Base-by-base conservation (phyloP, 1,284 basidiomycete genomes). In the Malassezia arunalokei region DNA sequence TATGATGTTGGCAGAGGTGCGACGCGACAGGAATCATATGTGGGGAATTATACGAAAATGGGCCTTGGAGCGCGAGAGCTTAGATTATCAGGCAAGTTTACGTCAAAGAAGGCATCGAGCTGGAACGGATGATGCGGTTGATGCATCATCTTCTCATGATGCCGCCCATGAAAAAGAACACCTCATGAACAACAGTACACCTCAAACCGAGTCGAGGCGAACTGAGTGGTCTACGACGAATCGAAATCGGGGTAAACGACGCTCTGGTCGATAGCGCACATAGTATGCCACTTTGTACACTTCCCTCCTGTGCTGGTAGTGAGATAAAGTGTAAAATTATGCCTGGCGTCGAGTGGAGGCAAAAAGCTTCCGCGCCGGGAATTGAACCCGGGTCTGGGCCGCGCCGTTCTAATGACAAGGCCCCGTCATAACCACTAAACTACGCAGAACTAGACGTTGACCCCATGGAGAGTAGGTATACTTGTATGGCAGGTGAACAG, bases 311-410 rank as follows among this genome's bases (percentile, higher is more conserved):
- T 15, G 33, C n/a, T n/a, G n/a, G n/a, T n/a, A n/a, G n/a, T n/a
- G n/a, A n/a, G n/a, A n/a, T n/a, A n/a, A n/a, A n/a, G n/a, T n/a
- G n/a, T n/a, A n/a, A n/a, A n/a, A n/a, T 35, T n/a, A 35, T 35
- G 32, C 8, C n/a, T 35, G 8, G 8, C 32, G 32, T 8, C 8
- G n/a, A 35, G 11, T 6, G 47, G 38, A 28, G 30, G 17, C 14
- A 14, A 47, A 40, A 30, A 28, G 47, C 52, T 54, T 54, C 52
- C 52, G 52, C 53, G 53, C 53, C 53, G 53, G 53, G 53, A 55
- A 55, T 55, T 55, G 53, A 55, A 55, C 53, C 53, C 53, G 53
- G 53, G 53, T 55, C 53, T 55, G 48, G 53, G 40, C 53, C 53
- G 53, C 37, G 24, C 47, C 17, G 35, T 40, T 29, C 8, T 14